Conservation (phyloP, 495 filamentous ascomycete genomes). For the Emericellopsis terricola region DNA sequence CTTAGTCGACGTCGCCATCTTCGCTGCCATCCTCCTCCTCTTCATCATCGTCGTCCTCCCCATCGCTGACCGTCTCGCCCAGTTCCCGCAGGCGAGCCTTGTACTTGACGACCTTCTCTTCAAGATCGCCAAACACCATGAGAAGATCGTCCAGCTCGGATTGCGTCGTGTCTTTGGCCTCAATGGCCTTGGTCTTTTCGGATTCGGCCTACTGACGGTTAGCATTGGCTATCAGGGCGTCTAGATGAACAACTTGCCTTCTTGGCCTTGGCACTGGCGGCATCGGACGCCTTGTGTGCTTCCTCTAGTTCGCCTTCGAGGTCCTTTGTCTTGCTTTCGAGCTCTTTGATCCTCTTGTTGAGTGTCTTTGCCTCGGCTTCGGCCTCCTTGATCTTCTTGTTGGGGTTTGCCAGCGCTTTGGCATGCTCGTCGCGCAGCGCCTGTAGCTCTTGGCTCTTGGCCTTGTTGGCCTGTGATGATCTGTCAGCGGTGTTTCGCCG, state of each 20-base stretch:
- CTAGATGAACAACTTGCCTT: conserved; percentile 7
- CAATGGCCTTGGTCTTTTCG: conserved; percentile 35
- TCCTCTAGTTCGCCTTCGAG: conserved; percentile 5
- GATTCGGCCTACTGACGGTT: conserved; percentile 13
- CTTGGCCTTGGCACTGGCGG: conserved; percentile 3
- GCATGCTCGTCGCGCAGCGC: conserved; percentile 19
- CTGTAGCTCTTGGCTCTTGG: conserved; percentile 37
- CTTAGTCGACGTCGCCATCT: conserved; percentile 10
- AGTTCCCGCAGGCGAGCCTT: conserved; percentile 63
- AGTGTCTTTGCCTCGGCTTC: conserved; percentile 2
- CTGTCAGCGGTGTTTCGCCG: too few relatives aligned
- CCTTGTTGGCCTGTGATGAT: conserved; percentile 30
- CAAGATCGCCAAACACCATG: conserved; percentile 77
- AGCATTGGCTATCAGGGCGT: neutral
- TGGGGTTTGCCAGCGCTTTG: neutral
- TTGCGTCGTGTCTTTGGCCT: conserved; percentile 44
- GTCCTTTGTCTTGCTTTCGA: conserved; percentile 4
- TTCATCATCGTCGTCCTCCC: conserved; percentile 53
- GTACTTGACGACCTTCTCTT: conserved; percentile 63
- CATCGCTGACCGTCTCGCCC: conserved; percentile 61
- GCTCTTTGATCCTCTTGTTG: conserved; percentile 8
- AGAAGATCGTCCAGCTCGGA: conserved; percentile 66
- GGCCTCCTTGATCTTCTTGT: neutral
- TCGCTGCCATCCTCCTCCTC: conserved; percentile 36
- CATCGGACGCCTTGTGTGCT: conserved; percentile 3